Conservation (phyloP, 2,329 filamentous ascomycete genomes). For the Coniochaeta sp. region DNA sequence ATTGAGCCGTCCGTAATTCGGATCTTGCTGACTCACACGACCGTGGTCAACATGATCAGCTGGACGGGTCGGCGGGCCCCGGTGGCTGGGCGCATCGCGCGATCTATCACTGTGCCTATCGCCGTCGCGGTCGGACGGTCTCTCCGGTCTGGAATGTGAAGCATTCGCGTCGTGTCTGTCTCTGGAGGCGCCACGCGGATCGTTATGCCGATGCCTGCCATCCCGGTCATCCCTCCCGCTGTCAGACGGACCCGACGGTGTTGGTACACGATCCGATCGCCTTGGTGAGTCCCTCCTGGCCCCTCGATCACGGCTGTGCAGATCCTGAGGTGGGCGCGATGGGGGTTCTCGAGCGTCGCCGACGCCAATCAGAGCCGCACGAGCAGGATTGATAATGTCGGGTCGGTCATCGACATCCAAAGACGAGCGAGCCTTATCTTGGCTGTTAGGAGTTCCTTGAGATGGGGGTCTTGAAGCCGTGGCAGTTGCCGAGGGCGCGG, state of each 20-base stretch:
- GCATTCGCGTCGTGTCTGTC: constrained; percentile 19
- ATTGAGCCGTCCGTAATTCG: constrained; percentile 56
- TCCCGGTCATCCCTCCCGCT: constrained; percentile 37
- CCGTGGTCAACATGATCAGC: constrained; percentile 40
- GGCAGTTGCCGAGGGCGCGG: constrained; percentile 20
- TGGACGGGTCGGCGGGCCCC: constrained; percentile 18
- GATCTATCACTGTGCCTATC: constrained; percentile 13
- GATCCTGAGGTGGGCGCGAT: constrained; percentile 32
- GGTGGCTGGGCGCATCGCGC: constrained; percentile 17
- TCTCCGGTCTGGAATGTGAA: constrained; percentile 18
- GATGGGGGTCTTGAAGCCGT: constrained; percentile 18
- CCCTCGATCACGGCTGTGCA: constrained; percentile 30
- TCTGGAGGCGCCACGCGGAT: constrained; percentile 20
- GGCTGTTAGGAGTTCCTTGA: constrained; percentile 44
- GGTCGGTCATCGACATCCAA: constrained; percentile 33
- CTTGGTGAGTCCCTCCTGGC: constrained; percentile 43
- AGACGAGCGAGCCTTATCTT: constrained; percentile 40
- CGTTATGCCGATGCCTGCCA: constrained; percentile 31
- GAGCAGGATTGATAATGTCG: constrained; percentile 22
- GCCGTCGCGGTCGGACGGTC: constrained; percentile 32
- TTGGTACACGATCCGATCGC: constrained; percentile 6
- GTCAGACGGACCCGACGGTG: constrained; percentile 24
- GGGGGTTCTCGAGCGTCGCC: constrained; percentile 18
- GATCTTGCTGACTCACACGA: constrained; percentile 46
- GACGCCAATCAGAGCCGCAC: background rate